These are phyloP conservation scores for Dactylellina cionopaga DNA, from an alignment of 2,329 filamentous ascomycete species.

Conservation along the genomic window DNA sequence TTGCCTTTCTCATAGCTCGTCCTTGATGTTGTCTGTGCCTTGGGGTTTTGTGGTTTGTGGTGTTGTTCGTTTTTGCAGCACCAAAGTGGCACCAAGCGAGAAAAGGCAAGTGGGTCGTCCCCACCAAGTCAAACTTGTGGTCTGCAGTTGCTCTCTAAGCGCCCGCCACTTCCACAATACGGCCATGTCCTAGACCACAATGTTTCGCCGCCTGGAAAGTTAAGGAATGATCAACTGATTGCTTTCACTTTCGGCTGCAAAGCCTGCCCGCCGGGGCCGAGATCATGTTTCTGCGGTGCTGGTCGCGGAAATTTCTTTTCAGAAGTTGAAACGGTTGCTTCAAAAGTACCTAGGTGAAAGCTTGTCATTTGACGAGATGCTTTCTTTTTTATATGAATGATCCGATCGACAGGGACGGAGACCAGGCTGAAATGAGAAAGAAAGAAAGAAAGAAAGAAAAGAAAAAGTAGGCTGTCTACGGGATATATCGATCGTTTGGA, in stretches of 20 bases:
- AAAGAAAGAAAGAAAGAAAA: too few relatives aligned
- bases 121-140: slow-evolving; percentile 6
- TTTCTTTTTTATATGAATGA: too few relatives aligned
- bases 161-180: slow-evolving; percentile 48
- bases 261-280: too few relatives aligned
- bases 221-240: slow-evolving; percentile 45
- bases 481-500: background rate
- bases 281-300: too few relatives aligned
- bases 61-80: slow-evolving; percentile 1
- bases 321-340: slow-evolving; percentile 47
- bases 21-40: background rate
- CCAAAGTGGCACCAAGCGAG: slow-evolving; percentile 9
- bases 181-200: slow-evolving; percentile 20
- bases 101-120: slow-evolving; percentile 50
- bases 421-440: slow-evolving; percentile 40
- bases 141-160: slow-evolving; percentile 38
- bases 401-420: slow-evolving; percentile 20
- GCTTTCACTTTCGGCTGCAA: slow-evolving; percentile 24
- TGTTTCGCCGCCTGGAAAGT: slow-evolving; percentile 35
- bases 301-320: slow-evolving; percentile 35
- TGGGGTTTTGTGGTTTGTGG: background rate
- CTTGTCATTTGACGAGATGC: background rate
- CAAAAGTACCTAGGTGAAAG: too few relatives aligned
- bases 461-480: background rate
- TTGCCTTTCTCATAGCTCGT: background rate